A percentile compares a stretch with the other conserved stretches of the same genome.
phyloP scores from a whole-genome alignment of 345 rosid genomes.

The Excoecaria agallocha region DNA sequence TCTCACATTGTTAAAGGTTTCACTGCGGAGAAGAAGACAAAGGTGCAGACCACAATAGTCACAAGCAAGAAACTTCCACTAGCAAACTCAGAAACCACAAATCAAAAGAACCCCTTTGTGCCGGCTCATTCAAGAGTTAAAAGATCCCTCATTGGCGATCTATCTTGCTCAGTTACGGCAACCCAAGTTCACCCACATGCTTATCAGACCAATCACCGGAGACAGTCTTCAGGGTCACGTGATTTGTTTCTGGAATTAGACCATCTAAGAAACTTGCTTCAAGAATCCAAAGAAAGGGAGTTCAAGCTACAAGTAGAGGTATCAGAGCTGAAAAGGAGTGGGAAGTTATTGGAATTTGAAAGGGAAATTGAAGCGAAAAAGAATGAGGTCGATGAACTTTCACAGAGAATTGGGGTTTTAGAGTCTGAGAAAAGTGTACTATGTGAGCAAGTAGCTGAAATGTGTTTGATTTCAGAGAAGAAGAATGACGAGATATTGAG shows the following conservation, averaged over 20 bases:
- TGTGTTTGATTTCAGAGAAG: conserved; percentile 26
- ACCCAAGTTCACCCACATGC: conserved; percentile 50
- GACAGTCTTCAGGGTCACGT: conserved; percentile 61
- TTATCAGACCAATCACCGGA: conserved; percentile 37
- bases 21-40: conserved; percentile 58
- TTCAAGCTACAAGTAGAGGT: conserved; percentile 57
- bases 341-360: conserved; percentile 38
- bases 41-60: conserved; percentile 24
- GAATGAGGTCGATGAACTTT: conserved; percentile 41
- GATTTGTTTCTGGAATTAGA: conserved; percentile 68
- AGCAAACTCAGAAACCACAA: conserved; percentile 27
- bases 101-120: conserved; percentile 36
- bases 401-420: conserved; percentile 39
- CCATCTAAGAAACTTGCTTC: conserved; percentile 61
- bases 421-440: conserved; percentile 50
- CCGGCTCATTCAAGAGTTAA: conserved; percentile 51
- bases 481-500: conserved; percentile 24
- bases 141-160: conserved; percentile 61
- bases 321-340: conserved; percentile 45
- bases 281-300: conserved; percentile 73
- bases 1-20: conserved; percentile 63
- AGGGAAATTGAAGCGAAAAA: conserved; percentile 43
- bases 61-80: conserved; percentile 38
- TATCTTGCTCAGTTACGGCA: conserved; percentile 48
- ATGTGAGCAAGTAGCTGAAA: conserved; percentile 40